These are phyloP conservation scores for Aspergillus glaucus DNA, from an alignment of 2,329 filamentous ascomycete genomes.

Conservation along the genomic window DNA sequence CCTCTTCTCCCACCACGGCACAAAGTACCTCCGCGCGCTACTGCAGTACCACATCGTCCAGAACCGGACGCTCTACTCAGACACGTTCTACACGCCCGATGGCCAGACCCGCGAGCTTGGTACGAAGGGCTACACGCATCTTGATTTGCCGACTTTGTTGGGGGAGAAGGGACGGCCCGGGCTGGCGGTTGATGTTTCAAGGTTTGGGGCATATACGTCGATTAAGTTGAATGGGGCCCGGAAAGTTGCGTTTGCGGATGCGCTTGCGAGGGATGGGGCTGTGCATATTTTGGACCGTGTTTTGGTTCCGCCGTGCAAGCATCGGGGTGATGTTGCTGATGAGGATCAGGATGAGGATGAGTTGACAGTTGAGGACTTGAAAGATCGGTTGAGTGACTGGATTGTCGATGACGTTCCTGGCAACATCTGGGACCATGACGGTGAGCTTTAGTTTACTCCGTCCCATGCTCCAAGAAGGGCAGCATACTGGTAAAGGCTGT, in stretches of 20 bases:
- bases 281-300: constrained; percentile 70
- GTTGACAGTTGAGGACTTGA: constrained; percentile 16
- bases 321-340: neutral
- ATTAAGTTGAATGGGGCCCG: constrained; percentile 72
- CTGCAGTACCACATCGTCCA: constrained; percentile 72
- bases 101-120: constrained; percentile 23
- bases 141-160: constrained; percentile 67
- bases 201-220: constrained; percentile 60
- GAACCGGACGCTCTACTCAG: constrained; percentile 73
- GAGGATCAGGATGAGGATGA: constrained; percentile 7
- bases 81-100: constrained; percentile 57
- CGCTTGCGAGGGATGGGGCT: constrained; percentile 70
- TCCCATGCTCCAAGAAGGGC: neutral
- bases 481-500: neutral
- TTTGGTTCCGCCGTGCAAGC: constrained; percentile 65
- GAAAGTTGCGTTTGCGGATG: constrained; percentile 62
- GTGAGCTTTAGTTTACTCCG: constrained; percentile 4
- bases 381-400: constrained; percentile 12
- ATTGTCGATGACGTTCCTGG: constrained; percentile 5
- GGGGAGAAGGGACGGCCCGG: constrained; percentile 46
- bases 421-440: neutral
- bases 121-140: constrained; percentile 35
- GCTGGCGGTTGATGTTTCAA: constrained; percentile 64
- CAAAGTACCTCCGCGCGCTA: constrained; percentile 69
- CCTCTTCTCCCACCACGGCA: constrained; percentile 70